Evolutionary conservation across 225 moss, liverwort and hornwort species (phyloP).

Genomic region (Rhytidiadelphus loreus): DNA sequence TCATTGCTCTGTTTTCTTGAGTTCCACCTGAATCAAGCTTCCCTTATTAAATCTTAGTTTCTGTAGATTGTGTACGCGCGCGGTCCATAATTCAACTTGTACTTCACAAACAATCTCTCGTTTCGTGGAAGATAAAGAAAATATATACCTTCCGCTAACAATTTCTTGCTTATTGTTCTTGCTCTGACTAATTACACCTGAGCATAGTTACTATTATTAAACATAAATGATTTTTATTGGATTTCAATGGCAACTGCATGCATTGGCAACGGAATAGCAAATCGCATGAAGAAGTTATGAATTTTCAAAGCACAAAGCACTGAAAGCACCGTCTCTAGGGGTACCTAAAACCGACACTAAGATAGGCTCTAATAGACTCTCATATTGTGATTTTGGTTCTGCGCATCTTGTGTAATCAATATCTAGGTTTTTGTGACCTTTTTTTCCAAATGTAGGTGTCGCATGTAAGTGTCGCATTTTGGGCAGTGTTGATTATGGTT

Average conservation of each 20-base stretch:
- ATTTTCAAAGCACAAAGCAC: background rate
- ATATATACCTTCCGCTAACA: background rate
- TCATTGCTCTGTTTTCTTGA: background rate
- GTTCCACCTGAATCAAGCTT: background rate
- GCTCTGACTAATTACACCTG: background rate
- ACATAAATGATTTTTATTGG: background rate
- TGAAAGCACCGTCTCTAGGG: background rate
- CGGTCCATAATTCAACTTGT: background rate
- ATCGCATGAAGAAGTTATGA: background rate
- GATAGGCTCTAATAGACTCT: background rate
- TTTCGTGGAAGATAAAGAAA: background rate
- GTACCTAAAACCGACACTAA: background rate
- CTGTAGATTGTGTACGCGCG: background rate
- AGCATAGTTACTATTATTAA: no score
- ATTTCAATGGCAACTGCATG: background rate
- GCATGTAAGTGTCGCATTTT: background rate
- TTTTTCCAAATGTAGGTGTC: background rate
- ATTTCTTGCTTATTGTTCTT: background rate
- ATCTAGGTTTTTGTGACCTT: background rate
- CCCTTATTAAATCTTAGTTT: background rate
- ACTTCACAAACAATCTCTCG: background rate
- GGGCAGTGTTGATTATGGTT: background rate
- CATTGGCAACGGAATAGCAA: background rate
- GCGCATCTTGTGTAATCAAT: background rate
- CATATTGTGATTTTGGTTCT: background rate